Evolutionary conservation across 768 basidiomycete species (phyloP).

Genomic region (Tylopilus vinaceipallidus): DNA sequence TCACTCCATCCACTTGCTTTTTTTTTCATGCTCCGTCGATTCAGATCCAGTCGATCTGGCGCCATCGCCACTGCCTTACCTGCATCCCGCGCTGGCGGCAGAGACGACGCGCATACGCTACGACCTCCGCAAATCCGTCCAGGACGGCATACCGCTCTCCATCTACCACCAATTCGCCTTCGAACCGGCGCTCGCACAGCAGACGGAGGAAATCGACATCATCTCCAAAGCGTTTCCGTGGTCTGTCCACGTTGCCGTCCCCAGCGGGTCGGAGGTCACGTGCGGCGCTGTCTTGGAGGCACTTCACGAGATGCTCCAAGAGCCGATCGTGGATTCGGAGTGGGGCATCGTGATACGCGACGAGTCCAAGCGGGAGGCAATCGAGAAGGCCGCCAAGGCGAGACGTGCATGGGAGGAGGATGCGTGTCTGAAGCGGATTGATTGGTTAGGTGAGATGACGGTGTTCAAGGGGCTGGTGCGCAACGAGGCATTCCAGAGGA

Average conservation of each 20-base stretch:
- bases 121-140: slow-evolving; percentile 45
- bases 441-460: slow-evolving; percentile 58
- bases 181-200: slow-evolving; percentile 38
- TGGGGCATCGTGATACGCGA: slow-evolving; percentile 56
- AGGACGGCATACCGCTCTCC: slow-evolving; percentile 40
- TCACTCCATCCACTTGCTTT: too few relatives aligned
- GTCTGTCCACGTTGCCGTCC: slow-evolving; percentile 52
- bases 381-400: slow-evolving; percentile 52
- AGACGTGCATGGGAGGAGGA: slow-evolving; percentile 40
- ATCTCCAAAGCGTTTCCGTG: slow-evolving; percentile 66
- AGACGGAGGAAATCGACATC: slow-evolving; percentile 41
- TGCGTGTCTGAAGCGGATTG: slow-evolving; percentile 50
- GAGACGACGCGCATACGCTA: slow-evolving; percentile 50
- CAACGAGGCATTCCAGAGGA: slow-evolving; percentile 55
- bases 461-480: slow-evolving; percentile 62
- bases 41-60: too few relatives aligned
- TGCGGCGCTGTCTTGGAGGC: slow-evolving; percentile 57
- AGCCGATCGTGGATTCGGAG: slow-evolving; percentile 60
- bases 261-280: slow-evolving; percentile 34
- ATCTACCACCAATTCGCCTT: slow-evolving; percentile 40
- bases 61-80: slow-evolving; percentile 27
- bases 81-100: slow-evolving; percentile 53
- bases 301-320: slow-evolving; percentile 48
- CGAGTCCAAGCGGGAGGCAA: slow-evolving; percentile 41
- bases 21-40: too few relatives aligned